Percentiles rank a stretch among this genome's conserved stretches.
These are phyloP conservation scores for Lachnellula suecica DNA, from an alignment of 2,329 filamentous ascomycete species.

Conservation along the genomic window DNA sequence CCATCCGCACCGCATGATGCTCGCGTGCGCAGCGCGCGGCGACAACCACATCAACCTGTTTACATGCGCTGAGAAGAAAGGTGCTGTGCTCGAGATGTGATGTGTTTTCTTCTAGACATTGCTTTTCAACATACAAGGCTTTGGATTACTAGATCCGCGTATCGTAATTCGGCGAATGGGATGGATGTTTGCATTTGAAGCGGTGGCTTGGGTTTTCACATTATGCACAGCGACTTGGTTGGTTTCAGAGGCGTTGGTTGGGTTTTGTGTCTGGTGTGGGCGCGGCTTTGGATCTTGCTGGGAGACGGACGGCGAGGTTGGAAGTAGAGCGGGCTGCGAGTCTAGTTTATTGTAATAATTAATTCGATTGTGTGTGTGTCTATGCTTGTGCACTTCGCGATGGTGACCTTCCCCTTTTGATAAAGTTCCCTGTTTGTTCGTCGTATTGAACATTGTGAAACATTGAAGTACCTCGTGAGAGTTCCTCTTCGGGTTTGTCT, in stretches of 20 bases:
- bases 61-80: constrained; percentile 58
- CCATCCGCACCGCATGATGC: constrained; percentile 89
- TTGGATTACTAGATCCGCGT: neutral
- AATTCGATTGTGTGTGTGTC: neutral
- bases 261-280: neutral
- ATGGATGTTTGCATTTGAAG: neutral
- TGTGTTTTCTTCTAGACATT: neutral
- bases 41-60: constrained; percentile 92
- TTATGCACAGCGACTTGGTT: neutral
- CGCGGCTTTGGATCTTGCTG: neutral
- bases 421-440: too few species aligned
- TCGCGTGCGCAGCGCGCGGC: constrained; percentile 82
- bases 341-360: neutral
- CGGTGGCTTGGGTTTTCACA: neutral
- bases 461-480: too few species aligned
- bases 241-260: neutral
- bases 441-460: too few species aligned
- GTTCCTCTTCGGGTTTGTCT: too few species aligned
- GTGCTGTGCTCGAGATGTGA: neutral
- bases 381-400: too few species aligned
- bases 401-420: too few species aligned
- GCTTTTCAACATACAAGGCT: neutral
- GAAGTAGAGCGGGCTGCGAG: neutral
- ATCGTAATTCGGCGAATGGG: neutral
- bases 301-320: neutral